Evolutionary conservation across 495 filamentous ascomycete genomes (phyloP).

Genomic region (Lasiosphaeria ovina): DNA sequence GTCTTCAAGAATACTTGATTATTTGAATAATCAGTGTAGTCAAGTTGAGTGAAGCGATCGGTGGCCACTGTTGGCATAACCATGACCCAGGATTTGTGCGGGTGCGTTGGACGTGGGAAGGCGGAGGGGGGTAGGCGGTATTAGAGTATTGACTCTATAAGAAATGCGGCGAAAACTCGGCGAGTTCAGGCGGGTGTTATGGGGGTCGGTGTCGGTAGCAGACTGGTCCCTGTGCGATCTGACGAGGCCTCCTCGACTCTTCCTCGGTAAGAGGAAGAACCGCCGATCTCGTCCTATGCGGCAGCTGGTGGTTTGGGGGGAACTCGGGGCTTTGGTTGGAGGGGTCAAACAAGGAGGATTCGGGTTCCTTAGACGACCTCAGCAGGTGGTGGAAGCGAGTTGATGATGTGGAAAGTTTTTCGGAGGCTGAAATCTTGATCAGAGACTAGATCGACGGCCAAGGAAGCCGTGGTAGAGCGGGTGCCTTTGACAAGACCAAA

Average conservation of each 20-base stretch:
- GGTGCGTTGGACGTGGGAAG: slow-evolving; percentile 10
- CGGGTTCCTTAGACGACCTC: slow-evolving; percentile 47
- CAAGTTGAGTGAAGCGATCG: slow-evolving; percentile 39
- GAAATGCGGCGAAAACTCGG: not conserved
- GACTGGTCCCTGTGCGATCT: slow-evolving; percentile 76
- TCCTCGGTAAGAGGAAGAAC: slow-evolving; percentile 96
- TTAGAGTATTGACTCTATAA: slow-evolving; percentile 6
- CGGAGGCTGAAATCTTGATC: slow-evolving; percentile 75
- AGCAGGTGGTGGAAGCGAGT: slow-evolving; percentile 55
- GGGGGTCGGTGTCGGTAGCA: slow-evolving; percentile 81
- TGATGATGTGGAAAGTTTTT: slow-evolving; percentile 65
- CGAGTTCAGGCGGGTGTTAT: slow-evolving; percentile 55
- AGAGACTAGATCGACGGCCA: slow-evolving; percentile 61
- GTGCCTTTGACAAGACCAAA: slow-evolving; percentile 71
- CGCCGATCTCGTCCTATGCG: slow-evolving; percentile 95
- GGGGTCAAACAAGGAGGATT: slow-evolving; percentile 51
- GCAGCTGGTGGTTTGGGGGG: slow-evolving; percentile 75
- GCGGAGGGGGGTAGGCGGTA: slow-evolving; percentile 10
- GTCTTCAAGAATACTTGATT: slow-evolving; percentile 47
- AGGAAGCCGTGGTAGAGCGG: slow-evolving; percentile 65
- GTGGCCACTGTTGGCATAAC: slow-evolving; percentile 54
- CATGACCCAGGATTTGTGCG: slow-evolving; percentile 45
- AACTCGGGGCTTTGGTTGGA: slow-evolving; percentile 54
- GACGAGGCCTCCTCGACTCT: slow-evolving; percentile 89
- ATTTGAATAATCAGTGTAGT: slow-evolving; percentile 41